Conservation (phyloP, 805 yeast species). For the Ogataea parapolymorpha region DNA sequence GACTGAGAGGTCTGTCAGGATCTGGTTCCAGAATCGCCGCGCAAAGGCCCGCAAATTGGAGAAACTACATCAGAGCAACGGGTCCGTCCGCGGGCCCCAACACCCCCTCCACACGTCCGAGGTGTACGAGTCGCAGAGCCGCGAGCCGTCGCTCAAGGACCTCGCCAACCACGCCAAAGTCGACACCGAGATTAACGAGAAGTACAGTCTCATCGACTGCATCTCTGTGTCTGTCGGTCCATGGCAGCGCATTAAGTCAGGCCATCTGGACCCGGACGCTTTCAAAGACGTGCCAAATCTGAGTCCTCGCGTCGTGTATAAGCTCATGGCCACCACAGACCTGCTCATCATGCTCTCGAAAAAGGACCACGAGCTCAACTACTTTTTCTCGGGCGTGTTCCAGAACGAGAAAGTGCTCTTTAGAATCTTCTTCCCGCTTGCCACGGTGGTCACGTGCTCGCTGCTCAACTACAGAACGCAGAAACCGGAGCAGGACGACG, state of each 20-base stretch:
- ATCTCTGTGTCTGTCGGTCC: slow-evolving; percentile 69
- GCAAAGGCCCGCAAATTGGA: slow-evolving; percentile 72
- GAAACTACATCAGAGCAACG: slow-evolving; percentile 36
- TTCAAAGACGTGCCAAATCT: slow-evolving; percentile 53
- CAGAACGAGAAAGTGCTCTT: slow-evolving; percentile 66
- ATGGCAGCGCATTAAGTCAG: slow-evolving; percentile 77
- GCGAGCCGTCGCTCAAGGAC: slow-evolving; percentile 17
- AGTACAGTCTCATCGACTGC: slow-evolving; percentile 64
- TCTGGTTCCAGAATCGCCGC: slow-evolving; percentile 90
- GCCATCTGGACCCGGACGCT: slow-evolving; percentile 41
- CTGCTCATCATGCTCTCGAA: slow-evolving; percentile 66
- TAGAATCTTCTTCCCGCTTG: slow-evolving; percentile 67
- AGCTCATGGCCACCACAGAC: slow-evolving; percentile 66
- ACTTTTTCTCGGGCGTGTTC: slow-evolving; percentile 72
- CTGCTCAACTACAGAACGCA: slow-evolving; percentile 44
- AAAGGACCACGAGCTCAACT: slow-evolving; percentile 69
- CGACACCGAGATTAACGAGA: slow-evolving; percentile 58
- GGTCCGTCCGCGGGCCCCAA: not conserved
- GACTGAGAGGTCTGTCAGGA: slow-evolving; percentile 85
- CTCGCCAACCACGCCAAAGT: slow-evolving; percentile 26
- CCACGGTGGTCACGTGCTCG: slow-evolving; percentile 57
- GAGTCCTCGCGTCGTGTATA: slow-evolving; percentile 63
- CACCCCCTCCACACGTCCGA: not conserved
- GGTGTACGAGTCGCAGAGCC: slow-evolving; percentile 8
- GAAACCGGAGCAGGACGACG: slow-evolving; percentile 20